A percentile compares a stretch with the other conserved stretches of the same genome.
These are phyloP conservation scores for Zostera marina DNA, from an alignment of 116 monocot genomes.

Conservation along the genomic window DNA sequence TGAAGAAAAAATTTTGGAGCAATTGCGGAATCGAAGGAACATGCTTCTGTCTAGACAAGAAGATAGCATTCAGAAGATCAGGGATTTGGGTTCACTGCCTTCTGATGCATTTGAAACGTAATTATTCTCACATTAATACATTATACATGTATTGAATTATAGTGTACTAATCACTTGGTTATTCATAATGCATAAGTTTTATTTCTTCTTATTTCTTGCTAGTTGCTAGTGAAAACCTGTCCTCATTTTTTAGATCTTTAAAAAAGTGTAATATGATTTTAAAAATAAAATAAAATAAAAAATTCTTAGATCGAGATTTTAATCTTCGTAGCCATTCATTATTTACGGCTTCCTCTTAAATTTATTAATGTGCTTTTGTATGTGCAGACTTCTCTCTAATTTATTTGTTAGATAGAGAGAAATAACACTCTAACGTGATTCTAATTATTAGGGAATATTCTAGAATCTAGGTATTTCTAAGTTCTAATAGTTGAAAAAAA, in stretches of 20 bases:
- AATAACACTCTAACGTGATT: no score
- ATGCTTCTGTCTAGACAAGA: slow-evolving; percentile 70
- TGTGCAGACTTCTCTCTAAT: not conserved
- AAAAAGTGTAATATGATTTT: not conserved
- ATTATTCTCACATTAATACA: not conserved
- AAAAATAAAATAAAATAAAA: not conserved
- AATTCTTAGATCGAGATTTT: not conserved
- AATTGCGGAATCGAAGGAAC: slow-evolving; percentile 60
- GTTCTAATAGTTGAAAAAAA: no score
- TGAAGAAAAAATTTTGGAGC: slow-evolving; percentile 83
- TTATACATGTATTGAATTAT: not conserved
- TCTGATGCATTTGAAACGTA: slow-evolving; percentile 98
- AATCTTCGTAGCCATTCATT: not conserved
- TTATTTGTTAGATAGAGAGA: no score
- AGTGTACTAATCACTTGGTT: not conserved
- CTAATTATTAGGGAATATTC: no score
- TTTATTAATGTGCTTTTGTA: not conserved
- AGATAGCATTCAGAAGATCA: slow-evolving; percentile 74
- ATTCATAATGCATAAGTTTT: not conserved
- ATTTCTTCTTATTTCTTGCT: not conserved
- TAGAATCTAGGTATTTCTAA: no score
- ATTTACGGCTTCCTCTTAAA: no score
- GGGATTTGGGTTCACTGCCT: slow-evolving; percentile 92
- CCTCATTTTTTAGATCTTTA: not conserved
- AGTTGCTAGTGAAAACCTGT: not conserved